Percentiles rank a stretch among this genome's conserved stretches.
Evolutionary conservation across 257 asterid genomes (phyloP).

Genomic region (Ilex asprella): DNA sequence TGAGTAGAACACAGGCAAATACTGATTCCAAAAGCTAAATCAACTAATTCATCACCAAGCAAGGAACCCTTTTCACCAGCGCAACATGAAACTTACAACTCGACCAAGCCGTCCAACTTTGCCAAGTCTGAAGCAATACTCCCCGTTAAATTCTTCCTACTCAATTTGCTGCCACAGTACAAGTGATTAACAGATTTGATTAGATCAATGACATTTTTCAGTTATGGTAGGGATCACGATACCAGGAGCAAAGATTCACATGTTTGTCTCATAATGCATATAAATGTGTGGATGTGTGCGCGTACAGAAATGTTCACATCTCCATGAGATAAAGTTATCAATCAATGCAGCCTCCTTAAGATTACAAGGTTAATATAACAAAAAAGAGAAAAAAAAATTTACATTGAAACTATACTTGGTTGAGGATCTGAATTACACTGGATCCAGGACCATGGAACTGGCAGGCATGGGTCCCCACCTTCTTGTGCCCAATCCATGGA

Average conservation of each 20-base stretch:
- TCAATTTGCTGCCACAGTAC: slow-evolving; percentile 58
- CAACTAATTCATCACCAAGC: slow-evolving; percentile 4
- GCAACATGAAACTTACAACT: slow-evolving; percentile 49
- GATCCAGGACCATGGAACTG: slow-evolving; percentile 94
- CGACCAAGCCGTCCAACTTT: slow-evolving; percentile 53
- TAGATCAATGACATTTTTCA: not conserved
- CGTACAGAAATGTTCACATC: too few relatives aligned
- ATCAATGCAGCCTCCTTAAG: too few relatives aligned
- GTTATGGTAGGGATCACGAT: slow-evolving; percentile 6
- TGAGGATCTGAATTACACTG: slow-evolving; percentile 69
- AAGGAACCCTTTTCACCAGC: not conserved
- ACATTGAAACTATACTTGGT: slow-evolving; percentile 74
- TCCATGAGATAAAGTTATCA: too few relatives aligned
- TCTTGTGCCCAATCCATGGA: slow-evolving; percentile 74
- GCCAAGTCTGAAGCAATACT: slow-evolving; percentile 53
- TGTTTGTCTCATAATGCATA: too few relatives aligned
- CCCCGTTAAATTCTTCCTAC: slow-evolving; percentile 65
- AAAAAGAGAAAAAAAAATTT: slow-evolving; percentile 19
- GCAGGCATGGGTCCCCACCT: slow-evolving; percentile 98
- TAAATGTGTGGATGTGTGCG: too few relatives aligned
- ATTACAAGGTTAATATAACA: not conserved
- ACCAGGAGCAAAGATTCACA: not conserved
- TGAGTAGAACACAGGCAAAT: slow-evolving; percentile 14
- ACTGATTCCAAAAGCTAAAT: slow-evolving; percentile 6
- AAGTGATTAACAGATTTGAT: not conserved